These are phyloP conservation scores for Lolium multiflorum DNA, from an alignment of 176 grass and related monocot species.

Conservation along the genomic window DNA sequence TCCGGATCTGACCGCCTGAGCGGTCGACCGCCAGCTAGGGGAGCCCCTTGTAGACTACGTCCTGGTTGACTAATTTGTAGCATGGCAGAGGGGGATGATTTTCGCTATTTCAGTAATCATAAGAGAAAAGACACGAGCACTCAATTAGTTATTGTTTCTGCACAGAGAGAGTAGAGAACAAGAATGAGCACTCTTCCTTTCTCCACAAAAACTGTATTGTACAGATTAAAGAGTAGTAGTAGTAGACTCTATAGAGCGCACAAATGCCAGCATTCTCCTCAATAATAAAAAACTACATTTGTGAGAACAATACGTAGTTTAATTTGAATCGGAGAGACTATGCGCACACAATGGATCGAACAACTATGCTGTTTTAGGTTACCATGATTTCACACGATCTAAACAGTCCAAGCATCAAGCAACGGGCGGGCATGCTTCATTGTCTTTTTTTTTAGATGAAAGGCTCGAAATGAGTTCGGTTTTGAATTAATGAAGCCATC, in stretches of 20 bases:
- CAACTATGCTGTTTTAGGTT: slow-evolving; percentile 21
- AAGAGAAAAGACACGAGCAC: not conserved
- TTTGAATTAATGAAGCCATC: too few species aligned
- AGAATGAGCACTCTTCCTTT: slow-evolving; percentile 51
- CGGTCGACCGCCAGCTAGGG: too few species aligned
- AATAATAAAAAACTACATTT: slow-evolving; percentile 35
- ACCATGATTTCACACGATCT: slow-evolving; percentile 23
- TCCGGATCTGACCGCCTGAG: too few species aligned
- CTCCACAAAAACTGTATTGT: slow-evolving; percentile 46
- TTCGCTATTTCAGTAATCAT: not conserved
- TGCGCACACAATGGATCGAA: slow-evolving; percentile 34
- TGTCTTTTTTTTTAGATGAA: too few species aligned
- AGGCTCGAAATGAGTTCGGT: too few species aligned
- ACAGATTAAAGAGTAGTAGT: slow-evolving; percentile 34
- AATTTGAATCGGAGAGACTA: slow-evolving; percentile 34
- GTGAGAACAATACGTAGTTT: slow-evolving; percentile 33
- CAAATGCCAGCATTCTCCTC: slow-evolving; percentile 33
- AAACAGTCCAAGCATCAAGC: slow-evolving; percentile 38
- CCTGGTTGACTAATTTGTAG: not conserved
- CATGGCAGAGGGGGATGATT: not conserved
- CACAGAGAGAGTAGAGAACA: slow-evolving; percentile 32
- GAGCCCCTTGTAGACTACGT: not conserved
- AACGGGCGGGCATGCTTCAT: slow-evolving; percentile 66
- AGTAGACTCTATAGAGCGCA: slow-evolving; percentile 35
- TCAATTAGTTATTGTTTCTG: slow-evolving; percentile 20